phyloP scores from a whole-genome alignment of 164 flowering plant species.

The Annona squamosa region DNA sequence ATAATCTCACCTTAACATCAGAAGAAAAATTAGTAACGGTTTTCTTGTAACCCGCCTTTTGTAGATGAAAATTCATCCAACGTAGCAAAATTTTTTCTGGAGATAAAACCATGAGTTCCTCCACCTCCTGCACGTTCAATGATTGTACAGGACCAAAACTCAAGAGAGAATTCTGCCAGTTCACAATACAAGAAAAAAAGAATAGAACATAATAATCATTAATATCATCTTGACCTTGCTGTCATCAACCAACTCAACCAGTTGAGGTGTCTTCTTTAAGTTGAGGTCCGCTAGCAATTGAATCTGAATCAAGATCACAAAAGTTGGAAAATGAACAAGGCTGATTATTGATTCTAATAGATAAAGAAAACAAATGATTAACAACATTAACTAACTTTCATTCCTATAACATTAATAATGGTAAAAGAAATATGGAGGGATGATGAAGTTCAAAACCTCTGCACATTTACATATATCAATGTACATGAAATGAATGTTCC shows the following conservation, averaged over 20 bases:
- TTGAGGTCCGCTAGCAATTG: conserved; percentile 89
- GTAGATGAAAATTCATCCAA: conserved; percentile 94
- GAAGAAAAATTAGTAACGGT: conserved; percentile 68
- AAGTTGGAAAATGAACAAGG: conserved; percentile 1
- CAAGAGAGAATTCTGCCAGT: neutral
- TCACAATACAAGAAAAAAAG: neutral
- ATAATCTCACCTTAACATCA: conserved; percentile 63
- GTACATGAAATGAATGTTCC: no score
- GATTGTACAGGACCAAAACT: neutral
- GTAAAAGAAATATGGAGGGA: neutral
- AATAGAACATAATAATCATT: neutral
- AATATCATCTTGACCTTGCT: conserved; percentile 32
- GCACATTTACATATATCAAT: neutral
- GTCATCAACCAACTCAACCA: conserved; percentile 79
- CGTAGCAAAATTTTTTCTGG: conserved; percentile 78
- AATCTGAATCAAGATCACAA: conserved; percentile 35
- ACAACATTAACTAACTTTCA: neutral
- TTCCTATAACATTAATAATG: neutral
- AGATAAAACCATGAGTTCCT: conserved; percentile 73
- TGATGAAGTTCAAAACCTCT: neutral
- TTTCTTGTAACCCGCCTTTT: conserved; percentile 73
- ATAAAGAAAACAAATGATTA: neutral
- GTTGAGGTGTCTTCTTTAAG: conserved; percentile 86
- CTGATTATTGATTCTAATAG: neutral
- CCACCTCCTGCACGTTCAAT: conserved; percentile 57